Percentiles rank a stretch among this genome's conserved stretches.
Conservation (phyloP, 345 rosid genomes). For the Limnanthes douglasii region DNA sequence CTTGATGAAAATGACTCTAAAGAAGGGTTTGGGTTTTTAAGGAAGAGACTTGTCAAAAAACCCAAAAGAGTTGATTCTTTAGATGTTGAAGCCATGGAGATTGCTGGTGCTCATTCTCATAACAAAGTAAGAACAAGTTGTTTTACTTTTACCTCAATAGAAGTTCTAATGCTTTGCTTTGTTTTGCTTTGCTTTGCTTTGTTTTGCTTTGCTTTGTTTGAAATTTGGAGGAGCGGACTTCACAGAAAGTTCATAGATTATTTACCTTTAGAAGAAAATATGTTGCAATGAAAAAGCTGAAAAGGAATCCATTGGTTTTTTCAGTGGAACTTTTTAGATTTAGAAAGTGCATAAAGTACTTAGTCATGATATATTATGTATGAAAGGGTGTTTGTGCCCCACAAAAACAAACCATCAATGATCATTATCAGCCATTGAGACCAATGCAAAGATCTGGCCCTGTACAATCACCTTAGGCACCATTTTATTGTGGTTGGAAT, state of each 20-base stretch:
- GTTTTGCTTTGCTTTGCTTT: neutral
- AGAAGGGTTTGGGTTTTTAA: slow-evolving; percentile 37
- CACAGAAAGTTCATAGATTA: too few species aligned
- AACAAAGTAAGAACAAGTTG: neutral
- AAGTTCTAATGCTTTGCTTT: neutral
- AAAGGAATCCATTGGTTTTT: too few species aligned
- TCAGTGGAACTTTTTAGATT: too few species aligned
- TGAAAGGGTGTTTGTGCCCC: neutral
- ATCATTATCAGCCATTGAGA: too few species aligned
- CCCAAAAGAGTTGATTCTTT: slow-evolving; percentile 66
- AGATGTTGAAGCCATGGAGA: slow-evolving; percentile 95
- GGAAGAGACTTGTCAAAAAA: slow-evolving; percentile 67
- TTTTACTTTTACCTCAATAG: neutral
- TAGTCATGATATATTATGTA: too few species aligned
- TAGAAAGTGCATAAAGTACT: too few species aligned
- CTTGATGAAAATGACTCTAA: slow-evolving; percentile 24
- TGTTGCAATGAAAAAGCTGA: too few species aligned
- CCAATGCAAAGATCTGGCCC: too few species aligned
- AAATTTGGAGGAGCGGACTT: neutral
- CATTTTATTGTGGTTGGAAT: neutral
- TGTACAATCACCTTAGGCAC: too few species aligned
- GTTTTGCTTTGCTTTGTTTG: neutral
- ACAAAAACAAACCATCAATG: too few species aligned
- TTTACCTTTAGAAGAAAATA: too few species aligned
- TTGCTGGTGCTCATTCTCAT: slow-evolving; percentile 34